Conservation (phyloP, 257 asterid species). For the Verbascum thapsus region DNA sequence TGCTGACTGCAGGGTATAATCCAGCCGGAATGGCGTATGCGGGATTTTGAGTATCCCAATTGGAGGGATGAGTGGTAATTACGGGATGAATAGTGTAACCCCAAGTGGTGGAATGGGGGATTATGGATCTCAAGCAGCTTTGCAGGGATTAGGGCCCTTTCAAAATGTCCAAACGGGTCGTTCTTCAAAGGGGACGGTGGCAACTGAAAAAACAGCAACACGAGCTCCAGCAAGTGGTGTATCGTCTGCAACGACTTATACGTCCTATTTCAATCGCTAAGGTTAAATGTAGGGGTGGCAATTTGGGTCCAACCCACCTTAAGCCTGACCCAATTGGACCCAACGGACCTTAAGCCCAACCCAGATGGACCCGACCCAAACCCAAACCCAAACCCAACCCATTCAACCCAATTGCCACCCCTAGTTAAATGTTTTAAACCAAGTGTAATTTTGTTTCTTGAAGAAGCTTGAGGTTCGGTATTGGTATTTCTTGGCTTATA, state of each 20-base stretch:
- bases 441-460: not conserved
- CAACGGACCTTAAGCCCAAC: no score
- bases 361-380: no score
- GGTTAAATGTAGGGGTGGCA: no score
- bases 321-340: no score
- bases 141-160: conserved; percentile 54
- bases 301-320: no score
- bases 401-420: no score
- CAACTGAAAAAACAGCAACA: conserved; percentile 36
- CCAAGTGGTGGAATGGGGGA: conserved; percentile 45
- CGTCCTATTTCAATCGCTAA: conserved; percentile 54
- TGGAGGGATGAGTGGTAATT: conserved; percentile 48
- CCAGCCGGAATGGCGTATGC: conserved; percentile 39
- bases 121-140: conserved; percentile 61
- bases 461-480: not conserved
- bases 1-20: conserved; percentile 50
- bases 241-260: conserved; percentile 32
- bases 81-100: conserved; percentile 48
- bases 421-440: conserved; percentile 30
- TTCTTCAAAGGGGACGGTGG: conserved; percentile 37
- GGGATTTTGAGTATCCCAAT: conserved; percentile 40
- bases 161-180: conserved; percentile 48
- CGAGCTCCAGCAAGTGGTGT: conserved; percentile 44
- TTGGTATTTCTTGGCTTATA: not conserved
- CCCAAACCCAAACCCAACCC: no score